A percentile compares a stretch with the other conserved stretches of the same genome.
phyloP scores from a whole-genome alignment of 768 basidiomycete genomes.

The Phaffia tasmanica region DNA sequence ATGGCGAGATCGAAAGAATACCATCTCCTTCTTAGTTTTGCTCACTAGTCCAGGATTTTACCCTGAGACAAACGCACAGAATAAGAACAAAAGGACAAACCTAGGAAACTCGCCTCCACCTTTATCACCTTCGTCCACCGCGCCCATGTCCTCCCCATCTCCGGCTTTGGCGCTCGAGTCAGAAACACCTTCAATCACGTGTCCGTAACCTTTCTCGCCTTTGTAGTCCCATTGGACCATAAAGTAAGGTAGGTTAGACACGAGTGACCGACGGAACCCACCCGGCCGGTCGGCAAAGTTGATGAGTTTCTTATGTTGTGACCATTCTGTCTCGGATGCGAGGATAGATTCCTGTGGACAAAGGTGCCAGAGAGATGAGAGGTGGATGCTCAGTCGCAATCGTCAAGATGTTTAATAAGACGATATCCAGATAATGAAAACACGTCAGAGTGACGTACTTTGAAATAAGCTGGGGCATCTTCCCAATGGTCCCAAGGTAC shows the following conservation, averaged over 20 bases:
- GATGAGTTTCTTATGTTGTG: slow-evolving; percentile 93
- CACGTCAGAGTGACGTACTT: slow-evolving; percentile 43
- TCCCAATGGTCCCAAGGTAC: slow-evolving; percentile 81
- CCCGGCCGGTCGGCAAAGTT: slow-evolving; percentile 82
- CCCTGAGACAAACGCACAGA: not conserved
- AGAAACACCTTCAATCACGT: slow-evolving; percentile 85
- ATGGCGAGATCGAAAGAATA: not conserved
- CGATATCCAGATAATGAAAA: not conserved
- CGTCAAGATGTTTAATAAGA: not conserved
- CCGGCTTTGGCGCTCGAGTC: slow-evolving; percentile 45
- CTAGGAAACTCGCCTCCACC: slow-evolving; percentile 84
- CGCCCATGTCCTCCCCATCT: slow-evolving; percentile 53
- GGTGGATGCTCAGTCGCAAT: not conserved
- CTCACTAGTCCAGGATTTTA: not conserved
- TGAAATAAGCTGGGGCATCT: slow-evolving; percentile 83
- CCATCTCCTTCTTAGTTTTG: not conserved
- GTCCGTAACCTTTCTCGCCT: slow-evolving; percentile 94
- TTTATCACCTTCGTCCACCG: slow-evolving; percentile 72
- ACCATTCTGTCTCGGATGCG: slow-evolving; percentile 91
- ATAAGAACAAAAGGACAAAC: slow-evolving; percentile 41
- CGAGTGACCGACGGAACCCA: slow-evolving; percentile 89
- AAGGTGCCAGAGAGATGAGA: not conserved
- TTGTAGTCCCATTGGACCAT: slow-evolving; percentile 98
- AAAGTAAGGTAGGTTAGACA: slow-evolving; percentile 93
- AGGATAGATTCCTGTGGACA: slow-evolving; percentile 71